Evolutionary conservation across 257 asterid genomes (phyloP).

Genomic region (Anisodus acutangulus): DNA sequence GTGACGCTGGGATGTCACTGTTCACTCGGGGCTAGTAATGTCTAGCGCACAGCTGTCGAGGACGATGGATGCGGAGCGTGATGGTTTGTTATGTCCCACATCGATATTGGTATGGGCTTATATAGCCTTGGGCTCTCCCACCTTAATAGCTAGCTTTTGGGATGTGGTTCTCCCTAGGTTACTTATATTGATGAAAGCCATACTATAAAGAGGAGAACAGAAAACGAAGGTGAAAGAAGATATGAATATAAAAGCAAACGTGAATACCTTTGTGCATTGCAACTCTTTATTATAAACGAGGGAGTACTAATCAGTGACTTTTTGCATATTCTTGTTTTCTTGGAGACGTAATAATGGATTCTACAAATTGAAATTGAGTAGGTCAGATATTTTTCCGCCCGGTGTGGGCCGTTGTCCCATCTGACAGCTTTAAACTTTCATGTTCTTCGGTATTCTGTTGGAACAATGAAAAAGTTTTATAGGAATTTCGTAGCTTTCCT

Average conservation of each 20-base stretch:
- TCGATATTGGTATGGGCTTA: not conserved
- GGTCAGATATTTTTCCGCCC: conserved; percentile 7
- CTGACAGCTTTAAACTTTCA: not conserved
- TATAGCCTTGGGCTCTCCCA: too few relatives aligned
- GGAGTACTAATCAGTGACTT: not conserved
- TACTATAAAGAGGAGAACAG: not conserved
- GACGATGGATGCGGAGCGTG: too few relatives aligned
- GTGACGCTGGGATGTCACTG: too few relatives aligned
- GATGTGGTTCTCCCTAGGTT: not conserved
- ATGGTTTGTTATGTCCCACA: too few relatives aligned
- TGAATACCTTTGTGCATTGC: not conserved
- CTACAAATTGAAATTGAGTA: conserved; percentile 23
- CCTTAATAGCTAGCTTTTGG: too few relatives aligned
- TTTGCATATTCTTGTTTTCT: not conserved
- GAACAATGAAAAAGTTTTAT: not conserved
- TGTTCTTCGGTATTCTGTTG: not conserved
- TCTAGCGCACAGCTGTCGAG: too few relatives aligned
- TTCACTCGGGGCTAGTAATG: too few relatives aligned
- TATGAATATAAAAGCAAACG: not conserved
- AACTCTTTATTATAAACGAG: not conserved
- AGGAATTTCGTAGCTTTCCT: not conserved
- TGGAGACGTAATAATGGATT: not conserved
- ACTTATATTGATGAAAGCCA: not conserved
- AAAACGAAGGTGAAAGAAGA: not conserved
- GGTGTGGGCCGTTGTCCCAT: not conserved